Conservation (phyloP, 139 green algal species). For the Coccomyxa sp. region DNA sequence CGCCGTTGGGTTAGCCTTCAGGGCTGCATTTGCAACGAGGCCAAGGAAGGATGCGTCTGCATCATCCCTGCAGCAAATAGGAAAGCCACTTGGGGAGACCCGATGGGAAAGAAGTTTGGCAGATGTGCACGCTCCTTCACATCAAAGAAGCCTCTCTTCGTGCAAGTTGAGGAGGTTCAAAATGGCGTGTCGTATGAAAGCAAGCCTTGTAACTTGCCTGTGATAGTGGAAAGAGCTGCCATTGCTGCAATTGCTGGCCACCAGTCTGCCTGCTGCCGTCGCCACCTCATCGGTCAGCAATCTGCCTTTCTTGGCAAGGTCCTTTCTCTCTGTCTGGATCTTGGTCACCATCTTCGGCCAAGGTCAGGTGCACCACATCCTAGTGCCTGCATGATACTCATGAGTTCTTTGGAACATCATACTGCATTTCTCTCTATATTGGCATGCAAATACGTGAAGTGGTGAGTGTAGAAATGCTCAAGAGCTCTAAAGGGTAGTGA, state of each 20-base stretch:
- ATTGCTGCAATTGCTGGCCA: background rate
- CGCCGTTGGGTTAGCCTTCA: background rate
- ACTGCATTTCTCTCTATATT: background rate
- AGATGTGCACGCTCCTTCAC: background rate
- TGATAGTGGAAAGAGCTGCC: background rate
- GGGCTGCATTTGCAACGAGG: background rate
- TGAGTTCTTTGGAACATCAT: background rate
- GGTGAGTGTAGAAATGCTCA: background rate
- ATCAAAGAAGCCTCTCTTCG: background rate
- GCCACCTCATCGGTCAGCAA: background rate
- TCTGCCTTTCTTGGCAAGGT: background rate
- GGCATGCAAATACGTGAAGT: background rate
- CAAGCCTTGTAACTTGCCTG: background rate
- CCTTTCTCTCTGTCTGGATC: background rate
- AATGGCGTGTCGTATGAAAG: background rate
- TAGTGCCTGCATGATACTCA: background rate
- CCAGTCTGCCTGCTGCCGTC: background rate
- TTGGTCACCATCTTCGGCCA: background rate
- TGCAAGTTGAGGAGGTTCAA: background rate
- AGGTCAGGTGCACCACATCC: background rate
- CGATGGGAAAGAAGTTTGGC: background rate
- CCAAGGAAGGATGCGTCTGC: background rate
- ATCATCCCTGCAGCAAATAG: background rate
- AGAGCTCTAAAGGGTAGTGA: too few species aligned
- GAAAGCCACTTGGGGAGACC: background rate